Conservation (phyloP, 768 basidiomycete genomes). For the Boletus pseudopeckii region DNA sequence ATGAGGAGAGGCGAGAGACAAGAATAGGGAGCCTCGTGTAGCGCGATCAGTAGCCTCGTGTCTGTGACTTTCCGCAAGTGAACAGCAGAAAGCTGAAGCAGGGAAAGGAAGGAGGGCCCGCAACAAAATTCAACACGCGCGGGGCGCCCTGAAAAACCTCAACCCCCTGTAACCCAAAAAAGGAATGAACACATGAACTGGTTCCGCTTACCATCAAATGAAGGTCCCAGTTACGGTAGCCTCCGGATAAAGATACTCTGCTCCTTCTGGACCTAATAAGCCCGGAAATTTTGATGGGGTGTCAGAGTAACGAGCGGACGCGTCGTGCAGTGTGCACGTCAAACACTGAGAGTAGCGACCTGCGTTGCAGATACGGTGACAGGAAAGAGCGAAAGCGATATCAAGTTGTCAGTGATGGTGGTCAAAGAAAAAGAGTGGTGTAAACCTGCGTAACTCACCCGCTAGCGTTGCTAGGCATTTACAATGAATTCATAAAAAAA, state of each 20-base stretch:
- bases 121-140: slow-evolving; percentile 27
- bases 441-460: background rate
- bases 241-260: background rate
- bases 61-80: slow-evolving; percentile 40
- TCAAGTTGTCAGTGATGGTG: background rate
- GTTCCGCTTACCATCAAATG: slow-evolving; percentile 28
- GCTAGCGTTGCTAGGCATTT: slow-evolving; percentile 26
- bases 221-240: slow-evolving; percentile 12
- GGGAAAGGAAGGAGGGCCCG: slow-evolving; percentile 20
- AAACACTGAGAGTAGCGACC: slow-evolving; percentile 6
- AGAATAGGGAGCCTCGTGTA: slow-evolving; percentile 47
- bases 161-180: slow-evolving; percentile 27
- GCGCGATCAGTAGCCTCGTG: slow-evolving; percentile 46
- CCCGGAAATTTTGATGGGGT: background rate
- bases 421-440: background rate
- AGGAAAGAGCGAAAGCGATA: background rate
- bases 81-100: slow-evolving; percentile 26
- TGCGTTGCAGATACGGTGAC: slow-evolving; percentile 5
- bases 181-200: slow-evolving; percentile 23
- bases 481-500: slow-evolving; percentile 7
- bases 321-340: background rate
- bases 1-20: background rate
- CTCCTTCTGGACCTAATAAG: background rate
- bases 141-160: slow-evolving; percentile 34
- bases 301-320: slow-evolving; percentile 9